Conservation (phyloP, 2,329 filamentous ascomycete genomes). For the Aspergillus uvarum region DNA sequence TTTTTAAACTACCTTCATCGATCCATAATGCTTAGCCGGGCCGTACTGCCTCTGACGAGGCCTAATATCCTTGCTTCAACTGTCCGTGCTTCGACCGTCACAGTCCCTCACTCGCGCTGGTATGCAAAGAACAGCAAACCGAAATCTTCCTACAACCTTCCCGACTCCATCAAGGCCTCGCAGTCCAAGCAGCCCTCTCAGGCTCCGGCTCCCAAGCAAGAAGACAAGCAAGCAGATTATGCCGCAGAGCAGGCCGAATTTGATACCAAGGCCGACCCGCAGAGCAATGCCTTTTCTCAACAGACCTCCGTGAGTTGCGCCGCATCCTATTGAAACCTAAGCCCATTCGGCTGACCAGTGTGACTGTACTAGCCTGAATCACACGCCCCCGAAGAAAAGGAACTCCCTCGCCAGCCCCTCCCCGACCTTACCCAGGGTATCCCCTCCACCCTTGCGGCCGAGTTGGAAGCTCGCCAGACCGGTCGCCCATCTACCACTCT, state of each 20-base stretch:
- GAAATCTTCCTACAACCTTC: conserved; percentile 37
- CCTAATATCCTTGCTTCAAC: conserved; percentile 39
- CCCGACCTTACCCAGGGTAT: conserved; percentile 94
- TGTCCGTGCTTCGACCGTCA: conserved; percentile 34
- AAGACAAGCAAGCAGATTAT: conserved; percentile 30
- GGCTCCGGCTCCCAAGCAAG: conserved; percentile 23
- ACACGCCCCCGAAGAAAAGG: conserved; percentile 49
- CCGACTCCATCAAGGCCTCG: conserved; percentile 31
- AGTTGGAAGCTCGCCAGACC: conserved; percentile 55
- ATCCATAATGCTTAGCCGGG: conserved; percentile 45
- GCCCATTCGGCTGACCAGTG: neutral
- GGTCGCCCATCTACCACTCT: conserved; percentile 40
- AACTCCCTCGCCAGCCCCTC: conserved; percentile 52
- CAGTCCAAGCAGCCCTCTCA: conserved; percentile 28
- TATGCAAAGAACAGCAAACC: conserved; percentile 41
- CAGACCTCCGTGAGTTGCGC: conserved; percentile 26
- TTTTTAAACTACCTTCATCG: neutral
- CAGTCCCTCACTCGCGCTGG: conserved; percentile 37
- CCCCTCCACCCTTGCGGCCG: conserved; percentile 82
- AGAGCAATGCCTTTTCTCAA: conserved; percentile 30
- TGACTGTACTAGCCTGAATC: conserved; percentile 25
- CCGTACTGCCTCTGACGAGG: conserved; percentile 47
- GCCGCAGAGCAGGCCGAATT: conserved; percentile 42
- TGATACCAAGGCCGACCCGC: conserved; percentile 34
- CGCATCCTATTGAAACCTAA: neutral